Percentiles rank a stretch among this genome's conserved stretches.
Conservation (phyloP, 805 yeast species). For the Saccharomycopsis lassenensis region DNA sequence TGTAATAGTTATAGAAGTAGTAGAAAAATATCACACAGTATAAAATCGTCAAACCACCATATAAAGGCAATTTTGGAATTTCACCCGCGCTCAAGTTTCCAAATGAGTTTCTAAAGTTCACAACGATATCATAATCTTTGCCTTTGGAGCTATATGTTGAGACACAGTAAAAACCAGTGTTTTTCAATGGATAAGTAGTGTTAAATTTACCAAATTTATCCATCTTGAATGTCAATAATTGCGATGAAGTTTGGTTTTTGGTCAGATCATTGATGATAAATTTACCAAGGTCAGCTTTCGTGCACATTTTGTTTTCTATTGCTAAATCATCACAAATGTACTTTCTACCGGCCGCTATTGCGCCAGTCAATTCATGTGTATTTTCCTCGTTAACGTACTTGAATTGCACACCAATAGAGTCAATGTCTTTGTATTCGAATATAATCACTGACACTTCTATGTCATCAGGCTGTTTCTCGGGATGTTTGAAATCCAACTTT, state of each 20-base stretch:
- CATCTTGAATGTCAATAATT: conserved; percentile 46
- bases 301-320: conserved; percentile 46
- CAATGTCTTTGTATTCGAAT: conserved; percentile 76
- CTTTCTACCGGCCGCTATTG: conserved; percentile 22
- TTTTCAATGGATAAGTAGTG: conserved; percentile 49
- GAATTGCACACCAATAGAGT: conserved; percentile 43
- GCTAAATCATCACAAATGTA: conserved; percentile 73
- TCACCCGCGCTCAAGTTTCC: conserved; percentile 86
- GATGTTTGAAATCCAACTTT: conserved; percentile 22
- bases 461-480: conserved; percentile 25
- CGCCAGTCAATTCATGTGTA: conserved; percentile 5
- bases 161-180: conserved; percentile 90
- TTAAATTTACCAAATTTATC: conserved; percentile 48
- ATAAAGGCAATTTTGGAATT: conserved; percentile 81
- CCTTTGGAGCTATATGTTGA: conserved; percentile 46
- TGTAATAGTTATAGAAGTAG: conserved; percentile 77
- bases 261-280: conserved; percentile 44
- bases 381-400: conserved; percentile 23
- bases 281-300: conserved; percentile 40
- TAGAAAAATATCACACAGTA: conserved; percentile 75
- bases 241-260: conserved; percentile 34
- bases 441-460: conserved; percentile 54
- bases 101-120: conserved; percentile 82
- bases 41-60: conserved; percentile 73
- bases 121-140: conserved; percentile 46